Evolutionary conservation across 805 yeast species (phyloP).

Genomic region (Kuraishia molischiana): DNA sequence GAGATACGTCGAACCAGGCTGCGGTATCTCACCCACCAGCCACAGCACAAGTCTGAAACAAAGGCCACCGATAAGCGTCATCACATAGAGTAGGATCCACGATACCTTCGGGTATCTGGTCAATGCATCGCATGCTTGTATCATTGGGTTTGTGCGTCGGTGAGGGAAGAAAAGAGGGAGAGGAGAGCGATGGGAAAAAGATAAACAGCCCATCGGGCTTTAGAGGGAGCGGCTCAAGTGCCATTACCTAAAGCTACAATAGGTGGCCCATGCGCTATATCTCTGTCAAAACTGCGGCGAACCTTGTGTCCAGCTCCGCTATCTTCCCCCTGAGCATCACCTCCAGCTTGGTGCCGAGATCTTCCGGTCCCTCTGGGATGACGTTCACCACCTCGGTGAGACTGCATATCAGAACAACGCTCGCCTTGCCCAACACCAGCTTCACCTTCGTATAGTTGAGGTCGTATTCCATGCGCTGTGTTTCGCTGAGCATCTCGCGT

Average conservation of each 20-base stretch:
- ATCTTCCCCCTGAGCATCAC: slow-evolving; percentile 10
- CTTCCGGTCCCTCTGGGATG: slow-evolving; percentile 1
- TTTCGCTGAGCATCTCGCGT: slow-evolving; percentile 5
- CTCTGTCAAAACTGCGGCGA: slow-evolving; percentile 4
- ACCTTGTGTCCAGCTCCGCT: slow-evolving; percentile 7
- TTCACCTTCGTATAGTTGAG: slow-evolving; percentile 17
- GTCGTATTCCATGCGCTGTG: slow-evolving; percentile 14
- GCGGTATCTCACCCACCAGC: slow-evolving; percentile 4
- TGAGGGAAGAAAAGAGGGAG: no score
- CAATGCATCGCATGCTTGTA: no score
- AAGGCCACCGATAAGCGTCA: background rate
- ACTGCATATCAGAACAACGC: slow-evolving; percentile 13
- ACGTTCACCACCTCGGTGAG: slow-evolving; percentile 4
- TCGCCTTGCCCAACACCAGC: slow-evolving; percentile 10
- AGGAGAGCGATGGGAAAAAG: no score
- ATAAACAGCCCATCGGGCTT: no score
- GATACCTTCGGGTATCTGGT: background rate
- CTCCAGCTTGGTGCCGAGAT: slow-evolving; percentile 7
- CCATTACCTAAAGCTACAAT: no score
- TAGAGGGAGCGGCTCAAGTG: no score
- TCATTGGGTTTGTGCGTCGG: no score
- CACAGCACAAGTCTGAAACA: background rate
- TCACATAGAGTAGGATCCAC: background rate
- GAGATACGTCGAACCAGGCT: slow-evolving; percentile 7
- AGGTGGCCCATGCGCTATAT: no score